Percentiles rank a stretch among this genome's conserved stretches.
Evolutionary conservation across 768 basidiomycete species (phyloP).

Genomic region (Lepiota venenata): DNA sequence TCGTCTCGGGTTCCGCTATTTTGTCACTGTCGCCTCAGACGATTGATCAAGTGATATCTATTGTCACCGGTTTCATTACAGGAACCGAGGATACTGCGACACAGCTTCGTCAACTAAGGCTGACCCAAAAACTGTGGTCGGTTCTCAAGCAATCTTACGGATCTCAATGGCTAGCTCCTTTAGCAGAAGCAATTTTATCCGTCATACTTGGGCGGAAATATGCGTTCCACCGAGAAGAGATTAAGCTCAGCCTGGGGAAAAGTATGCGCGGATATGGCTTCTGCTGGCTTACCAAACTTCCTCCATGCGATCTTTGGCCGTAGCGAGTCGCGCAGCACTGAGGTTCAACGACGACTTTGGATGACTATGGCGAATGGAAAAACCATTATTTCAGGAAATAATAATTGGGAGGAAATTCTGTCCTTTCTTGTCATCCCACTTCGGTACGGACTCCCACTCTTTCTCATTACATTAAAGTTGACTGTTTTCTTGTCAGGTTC

Average conservation of each 20-base stretch:
- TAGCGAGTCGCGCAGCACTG: conserved; percentile 23
- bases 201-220: conserved; percentile 43
- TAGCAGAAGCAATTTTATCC: conserved; percentile 44
- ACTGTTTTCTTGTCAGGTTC: conserved; percentile 3
- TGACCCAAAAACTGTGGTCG: conserved; percentile 47
- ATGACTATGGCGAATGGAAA: conserved; percentile 31
- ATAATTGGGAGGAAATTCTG: conserved; percentile 37
- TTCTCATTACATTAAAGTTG: neutral
- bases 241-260: conserved; percentile 44
- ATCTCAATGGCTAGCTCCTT: conserved; percentile 32
- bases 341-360: conserved; percentile 48
- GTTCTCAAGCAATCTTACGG: conserved; percentile 47
- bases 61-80: conserved; percentile 34
- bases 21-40: conserved; percentile 30
- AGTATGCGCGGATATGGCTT: conserved; percentile 47
- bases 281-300: conserved; percentile 35
- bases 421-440: conserved; percentile 46
- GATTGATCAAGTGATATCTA: conserved; percentile 28
- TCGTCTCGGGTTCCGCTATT: conserved; percentile 35
- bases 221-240: conserved; percentile 30
- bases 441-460: conserved; percentile 30
- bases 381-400: conserved; percentile 19
- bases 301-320: conserved; percentile 29
- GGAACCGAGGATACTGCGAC: conserved; percentile 16
- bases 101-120: conserved; percentile 35